These are phyloP conservation scores for Miscanthus lutarioriparius DNA, from an alignment of 176 grass and related monocot genomes.

Conservation along the genomic window DNA sequence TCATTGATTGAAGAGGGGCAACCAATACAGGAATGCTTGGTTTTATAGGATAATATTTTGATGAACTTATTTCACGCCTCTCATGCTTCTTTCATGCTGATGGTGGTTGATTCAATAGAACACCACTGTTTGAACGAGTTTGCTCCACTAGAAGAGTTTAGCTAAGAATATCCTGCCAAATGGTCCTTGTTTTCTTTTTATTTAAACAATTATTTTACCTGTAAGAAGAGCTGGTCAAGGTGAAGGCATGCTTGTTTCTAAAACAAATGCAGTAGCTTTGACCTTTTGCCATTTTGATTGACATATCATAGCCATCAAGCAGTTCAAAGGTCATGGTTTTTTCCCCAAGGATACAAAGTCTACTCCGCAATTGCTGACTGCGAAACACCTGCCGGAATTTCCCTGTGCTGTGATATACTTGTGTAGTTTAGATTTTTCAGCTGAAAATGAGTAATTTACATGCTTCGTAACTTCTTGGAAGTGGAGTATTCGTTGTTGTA, in stretches of 20 bases:
- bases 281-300: conserved; percentile 2
- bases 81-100: conserved; percentile 15
- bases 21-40: background rate
- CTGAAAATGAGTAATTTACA: background rate
- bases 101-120: conserved; percentile 11
- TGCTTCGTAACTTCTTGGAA: conserved; percentile 16
- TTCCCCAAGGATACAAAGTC: background rate
- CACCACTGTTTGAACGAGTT: background rate
- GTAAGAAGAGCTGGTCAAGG: background rate
- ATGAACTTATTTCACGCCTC: background rate
- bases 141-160: background rate
- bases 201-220: background rate
- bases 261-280: background rate
- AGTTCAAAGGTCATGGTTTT: conserved; percentile 13
- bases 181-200: background rate
- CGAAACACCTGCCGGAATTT: background rate
- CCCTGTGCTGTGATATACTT: background rate
- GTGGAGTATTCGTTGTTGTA: background rate
- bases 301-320: conserved; percentile 2
- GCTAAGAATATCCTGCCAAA: background rate
- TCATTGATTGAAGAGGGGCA: background rate
- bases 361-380: conserved; percentile 7
- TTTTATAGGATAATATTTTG: background rate
- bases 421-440: background rate
- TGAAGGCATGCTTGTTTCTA: conserved; percentile 9